These are phyloP conservation scores for Nicotiana otophora DNA, from an alignment of 257 asterid species.

Conservation along the genomic window DNA sequence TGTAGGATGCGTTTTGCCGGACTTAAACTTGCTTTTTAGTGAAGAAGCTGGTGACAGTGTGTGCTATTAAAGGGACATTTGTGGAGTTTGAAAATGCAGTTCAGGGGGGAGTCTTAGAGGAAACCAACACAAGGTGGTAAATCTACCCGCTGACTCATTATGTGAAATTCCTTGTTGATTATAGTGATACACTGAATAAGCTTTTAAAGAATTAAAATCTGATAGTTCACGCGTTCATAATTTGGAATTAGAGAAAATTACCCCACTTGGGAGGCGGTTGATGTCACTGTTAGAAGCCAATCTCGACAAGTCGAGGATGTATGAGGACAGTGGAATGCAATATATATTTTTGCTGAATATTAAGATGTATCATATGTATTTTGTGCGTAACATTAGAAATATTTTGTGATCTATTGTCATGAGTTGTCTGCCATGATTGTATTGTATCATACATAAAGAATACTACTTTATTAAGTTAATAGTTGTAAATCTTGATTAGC, in stretches of 20 bases:
- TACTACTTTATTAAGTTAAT: no score
- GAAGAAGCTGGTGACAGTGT: conserved; percentile 80
- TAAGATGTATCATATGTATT: no score
- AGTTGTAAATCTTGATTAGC: no score
- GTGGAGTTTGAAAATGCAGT: conserved; percentile 92
- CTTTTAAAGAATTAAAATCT: conserved; percentile 38
- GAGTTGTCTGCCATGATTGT: no score
- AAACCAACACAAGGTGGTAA: conserved; percentile 67
- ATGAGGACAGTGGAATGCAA: conserved; percentile 78
- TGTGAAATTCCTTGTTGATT: conserved; percentile 78
- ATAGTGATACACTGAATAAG: conserved; percentile 58
- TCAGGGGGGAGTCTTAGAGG: conserved; percentile 68
- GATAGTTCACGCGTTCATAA: conserved; percentile 20
- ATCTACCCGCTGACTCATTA: conserved; percentile 83
- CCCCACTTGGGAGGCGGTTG: conserved; percentile 51
- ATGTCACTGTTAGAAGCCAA: conserved; percentile 68
- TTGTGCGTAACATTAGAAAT: no score
- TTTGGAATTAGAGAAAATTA: conserved; percentile 33
- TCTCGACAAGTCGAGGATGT: conserved; percentile 72
- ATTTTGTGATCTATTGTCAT: no score
- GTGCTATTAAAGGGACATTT: conserved; percentile 57
- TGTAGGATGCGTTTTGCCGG: conserved; percentile 80
- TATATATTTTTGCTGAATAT: conserved; percentile 83
- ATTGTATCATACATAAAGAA: no score
- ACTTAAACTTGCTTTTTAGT: conserved; percentile 51